A percentile compares a stretch with the other conserved stretches of the same genome.
Evolutionary conservation across 2,329 filamentous ascomycete species (phyloP).

Genomic region (Setomelanomma holmii): DNA sequence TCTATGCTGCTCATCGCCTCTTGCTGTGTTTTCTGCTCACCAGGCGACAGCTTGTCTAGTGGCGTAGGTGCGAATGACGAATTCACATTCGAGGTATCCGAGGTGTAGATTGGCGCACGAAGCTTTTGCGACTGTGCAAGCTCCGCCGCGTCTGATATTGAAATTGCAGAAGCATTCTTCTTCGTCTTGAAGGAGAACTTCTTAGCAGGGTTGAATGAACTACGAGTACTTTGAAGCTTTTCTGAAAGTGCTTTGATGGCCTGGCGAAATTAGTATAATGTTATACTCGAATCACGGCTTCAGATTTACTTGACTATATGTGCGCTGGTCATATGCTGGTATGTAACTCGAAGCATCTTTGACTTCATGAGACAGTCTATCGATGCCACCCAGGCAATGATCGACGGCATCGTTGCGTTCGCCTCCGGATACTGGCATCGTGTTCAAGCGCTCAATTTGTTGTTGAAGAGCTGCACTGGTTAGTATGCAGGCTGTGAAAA

Average conservation of each 20-base stretch:
- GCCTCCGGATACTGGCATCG: constrained; percentile 68
- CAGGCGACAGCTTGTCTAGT: constrained; percentile 41
- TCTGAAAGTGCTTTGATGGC: constrained; percentile 82
- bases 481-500: neutral
- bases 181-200: constrained; percentile 81
- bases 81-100: constrained; percentile 45
- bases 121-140: constrained; percentile 58
- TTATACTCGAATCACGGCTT: neutral
- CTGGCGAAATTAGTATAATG: constrained; percentile 50
- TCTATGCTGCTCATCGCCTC: constrained; percentile 6
- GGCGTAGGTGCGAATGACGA: constrained; percentile 54
- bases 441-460: constrained; percentile 72
- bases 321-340: constrained; percentile 87
- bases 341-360: constrained; percentile 83
- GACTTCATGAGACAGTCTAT: constrained; percentile 81
- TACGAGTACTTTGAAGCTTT: constrained; percentile 74
- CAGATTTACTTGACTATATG: constrained; percentile 75
- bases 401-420: constrained; percentile 84
- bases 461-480: constrained; percentile 72
- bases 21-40: constrained; percentile 42
- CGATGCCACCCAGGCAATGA: constrained; percentile 79
- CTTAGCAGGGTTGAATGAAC: constrained; percentile 70
- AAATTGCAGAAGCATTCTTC: constrained; percentile 63
- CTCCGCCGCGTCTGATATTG: constrained; percentile 63
- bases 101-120: constrained; percentile 49